A percentile compares a stretch with the other conserved stretches of the same genome.
These are phyloP conservation scores for Cadophora sp. DNA, from an alignment of 2,329 filamentous ascomycete species.

Conservation along the genomic window DNA sequence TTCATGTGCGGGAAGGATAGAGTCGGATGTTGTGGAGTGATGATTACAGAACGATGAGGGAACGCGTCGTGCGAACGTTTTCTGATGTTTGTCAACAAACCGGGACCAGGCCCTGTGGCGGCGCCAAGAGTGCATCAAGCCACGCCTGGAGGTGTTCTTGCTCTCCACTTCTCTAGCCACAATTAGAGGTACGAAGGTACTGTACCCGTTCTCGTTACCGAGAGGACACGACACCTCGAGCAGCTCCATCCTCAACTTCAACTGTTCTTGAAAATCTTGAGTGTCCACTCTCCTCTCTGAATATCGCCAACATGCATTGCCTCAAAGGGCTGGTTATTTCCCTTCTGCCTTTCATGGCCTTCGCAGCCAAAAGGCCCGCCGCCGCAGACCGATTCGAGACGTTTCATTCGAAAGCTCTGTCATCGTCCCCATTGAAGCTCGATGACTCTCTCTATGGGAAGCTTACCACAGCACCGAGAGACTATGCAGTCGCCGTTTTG, in stretches of 20 bases:
- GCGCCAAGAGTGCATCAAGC: not conserved
- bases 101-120: not conserved
- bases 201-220: not conserved
- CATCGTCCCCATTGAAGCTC: conserved; percentile 75
- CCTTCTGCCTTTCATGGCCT: conserved; percentile 64
- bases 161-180: conserved; percentile 12
- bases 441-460: conserved; percentile 77
- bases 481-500: conserved; percentile 83
- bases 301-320: conserved; percentile 68
- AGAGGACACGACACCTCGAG: not conserved
- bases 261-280: not conserved
- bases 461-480: conserved; percentile 77
- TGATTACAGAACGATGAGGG: not conserved
- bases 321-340: conserved; percentile 67
- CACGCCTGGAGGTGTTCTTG: not conserved
- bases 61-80: not conserved
- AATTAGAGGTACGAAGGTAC: no score
- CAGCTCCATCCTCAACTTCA: conserved; percentile 12
- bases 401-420: conserved; percentile 72
- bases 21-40: not conserved
- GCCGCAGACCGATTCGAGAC: conserved; percentile 70
- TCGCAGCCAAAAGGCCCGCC: conserved; percentile 69
- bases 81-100: conserved; percentile 3
- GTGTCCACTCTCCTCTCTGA: conserved; percentile 3
- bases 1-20: conserved; percentile 15